phyloP scores from a whole-genome alignment of 2,329 filamentous ascomycete genomes.

The Helminthosporium solani region DNA sequence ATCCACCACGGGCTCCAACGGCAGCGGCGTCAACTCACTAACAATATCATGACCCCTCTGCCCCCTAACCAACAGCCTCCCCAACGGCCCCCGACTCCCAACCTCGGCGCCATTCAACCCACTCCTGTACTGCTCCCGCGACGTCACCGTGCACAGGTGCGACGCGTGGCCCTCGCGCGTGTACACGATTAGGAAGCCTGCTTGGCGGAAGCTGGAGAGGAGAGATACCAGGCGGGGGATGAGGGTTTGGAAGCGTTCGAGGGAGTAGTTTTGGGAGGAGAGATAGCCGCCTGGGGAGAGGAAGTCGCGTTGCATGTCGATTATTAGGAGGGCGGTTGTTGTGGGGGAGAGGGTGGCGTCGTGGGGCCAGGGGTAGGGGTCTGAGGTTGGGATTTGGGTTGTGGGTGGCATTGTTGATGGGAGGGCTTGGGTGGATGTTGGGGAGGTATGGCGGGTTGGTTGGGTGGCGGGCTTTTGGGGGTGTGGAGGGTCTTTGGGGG shows the following conservation, averaged over 20 bases:
- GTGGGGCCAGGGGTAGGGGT: constrained; percentile 47
- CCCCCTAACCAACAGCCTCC: constrained; percentile 59
- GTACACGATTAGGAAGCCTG: constrained; percentile 49
- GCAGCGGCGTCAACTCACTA: constrained; percentile 52
- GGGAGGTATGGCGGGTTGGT: no score
- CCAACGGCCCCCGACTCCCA: constrained; percentile 55
- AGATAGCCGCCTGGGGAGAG: constrained; percentile 53
- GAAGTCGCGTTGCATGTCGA: constrained; percentile 60
- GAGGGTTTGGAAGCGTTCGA: constrained; percentile 44
- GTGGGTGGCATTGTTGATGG: constrained; percentile 4
- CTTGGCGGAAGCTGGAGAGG: constrained; percentile 45
- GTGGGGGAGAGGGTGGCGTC: constrained; percentile 40
- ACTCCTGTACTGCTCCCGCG: constrained; percentile 56
- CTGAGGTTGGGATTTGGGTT: constrained; percentile 22
- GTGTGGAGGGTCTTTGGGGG: constrained; percentile 1
- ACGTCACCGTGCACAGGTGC: constrained; percentile 58
- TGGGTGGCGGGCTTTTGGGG: constrained; percentile 1
- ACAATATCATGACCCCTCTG: constrained; percentile 60
- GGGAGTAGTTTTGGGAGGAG: constrained; percentile 49
- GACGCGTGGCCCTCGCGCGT: constrained; percentile 56
- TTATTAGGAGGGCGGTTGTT: constrained; percentile 54
- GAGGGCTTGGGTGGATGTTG: no score
- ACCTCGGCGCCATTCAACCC: constrained; percentile 56
- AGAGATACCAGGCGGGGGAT: constrained; percentile 47
- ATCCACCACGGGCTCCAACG: constrained; percentile 54